Conservation (phyloP, 2,329 filamentous ascomycete species). For the Cercospora brassicicola region DNA sequence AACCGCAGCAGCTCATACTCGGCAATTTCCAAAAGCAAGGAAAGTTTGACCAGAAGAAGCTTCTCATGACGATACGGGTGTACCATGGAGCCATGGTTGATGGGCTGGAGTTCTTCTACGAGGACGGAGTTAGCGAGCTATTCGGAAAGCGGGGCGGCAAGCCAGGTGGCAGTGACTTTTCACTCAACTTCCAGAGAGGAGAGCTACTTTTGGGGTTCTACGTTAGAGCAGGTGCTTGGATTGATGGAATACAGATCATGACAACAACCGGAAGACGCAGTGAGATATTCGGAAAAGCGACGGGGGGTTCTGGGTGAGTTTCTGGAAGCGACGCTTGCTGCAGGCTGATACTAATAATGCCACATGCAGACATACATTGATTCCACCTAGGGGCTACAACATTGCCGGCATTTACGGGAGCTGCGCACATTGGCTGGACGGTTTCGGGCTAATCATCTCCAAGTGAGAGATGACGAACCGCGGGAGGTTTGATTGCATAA, state of each 20-base stretch:
- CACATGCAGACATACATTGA: constrained; percentile 70
- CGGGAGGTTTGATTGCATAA: not conserved
- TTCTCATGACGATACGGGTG: constrained; percentile 72
- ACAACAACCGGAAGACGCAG: constrained; percentile 88
- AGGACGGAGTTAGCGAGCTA: constrained; percentile 78
- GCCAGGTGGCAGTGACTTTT: constrained; percentile 69
- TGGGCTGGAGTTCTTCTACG: constrained; percentile 89
- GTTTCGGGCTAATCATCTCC: constrained; percentile 74
- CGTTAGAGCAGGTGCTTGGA: constrained; percentile 75
- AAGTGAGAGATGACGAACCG: not conserved
- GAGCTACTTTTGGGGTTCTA: constrained; percentile 87
- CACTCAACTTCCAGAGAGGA: constrained; percentile 78
- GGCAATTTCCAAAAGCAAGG: constrained; percentile 66
- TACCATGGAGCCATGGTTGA: constrained; percentile 77
- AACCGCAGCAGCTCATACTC: constrained; percentile 69
- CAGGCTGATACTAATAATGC: constrained; percentile 30
- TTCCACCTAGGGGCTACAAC: constrained; percentile 84
- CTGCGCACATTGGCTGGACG: constrained; percentile 77
- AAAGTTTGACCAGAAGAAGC: constrained; percentile 47
- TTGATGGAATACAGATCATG: constrained; percentile 85
- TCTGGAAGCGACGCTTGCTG: not conserved
- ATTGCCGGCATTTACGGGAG: constrained; percentile 86
- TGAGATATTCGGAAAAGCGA: constrained; percentile 76
- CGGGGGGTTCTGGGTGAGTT: constrained; percentile 78
- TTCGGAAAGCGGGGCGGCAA: constrained; percentile 81